Evolutionary conservation across 108 stramenopile species (phyloP).

Genomic region (Stephanodiscus triporus): DNA sequence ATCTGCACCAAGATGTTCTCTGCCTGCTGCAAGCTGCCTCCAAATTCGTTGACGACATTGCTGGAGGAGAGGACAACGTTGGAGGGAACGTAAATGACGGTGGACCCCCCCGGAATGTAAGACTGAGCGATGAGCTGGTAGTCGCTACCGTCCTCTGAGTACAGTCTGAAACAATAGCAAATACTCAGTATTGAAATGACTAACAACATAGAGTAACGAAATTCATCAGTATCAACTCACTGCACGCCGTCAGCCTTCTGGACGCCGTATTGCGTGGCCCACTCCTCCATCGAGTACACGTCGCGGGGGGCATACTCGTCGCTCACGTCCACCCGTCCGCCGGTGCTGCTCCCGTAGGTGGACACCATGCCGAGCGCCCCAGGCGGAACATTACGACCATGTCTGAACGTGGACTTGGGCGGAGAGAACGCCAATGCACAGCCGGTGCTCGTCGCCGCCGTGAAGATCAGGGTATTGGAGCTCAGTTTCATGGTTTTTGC

Average conservation of each 20-base stretch:
- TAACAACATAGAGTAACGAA: too few species aligned
- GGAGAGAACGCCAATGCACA: too few species aligned
- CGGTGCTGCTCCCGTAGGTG: not conserved
- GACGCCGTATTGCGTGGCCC: slow-evolving; percentile 57
- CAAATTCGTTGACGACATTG: slow-evolving; percentile 29
- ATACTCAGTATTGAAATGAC: too few species aligned
- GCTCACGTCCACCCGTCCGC: slow-evolving; percentile 10
- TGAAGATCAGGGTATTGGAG: too few species aligned
- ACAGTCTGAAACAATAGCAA: slow-evolving; percentile 9
- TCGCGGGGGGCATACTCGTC: slow-evolving; percentile 28
- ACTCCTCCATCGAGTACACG: slow-evolving; percentile 54
- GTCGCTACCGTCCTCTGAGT: slow-evolving; percentile 37
- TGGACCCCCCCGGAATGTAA: slow-evolving; percentile 18
- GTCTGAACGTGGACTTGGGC: too few species aligned
- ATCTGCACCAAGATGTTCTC: slow-evolving; percentile 26
- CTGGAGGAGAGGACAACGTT: slow-evolving; percentile 17
- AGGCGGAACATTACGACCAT: too few species aligned
- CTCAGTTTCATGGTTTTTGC: too few species aligned
- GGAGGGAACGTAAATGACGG: slow-evolving; percentile 38
- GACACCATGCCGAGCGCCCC: too few species aligned
- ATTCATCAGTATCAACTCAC: too few species aligned
- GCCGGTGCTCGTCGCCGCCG: too few species aligned
- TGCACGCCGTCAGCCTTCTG: slow-evolving; percentile 55
- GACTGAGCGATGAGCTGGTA: slow-evolving; percentile 20
- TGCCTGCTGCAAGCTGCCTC: slow-evolving; percentile 13